Conservation (phyloP, 2,329 filamentous ascomycete genomes). For the Beauveria australis region DNA sequence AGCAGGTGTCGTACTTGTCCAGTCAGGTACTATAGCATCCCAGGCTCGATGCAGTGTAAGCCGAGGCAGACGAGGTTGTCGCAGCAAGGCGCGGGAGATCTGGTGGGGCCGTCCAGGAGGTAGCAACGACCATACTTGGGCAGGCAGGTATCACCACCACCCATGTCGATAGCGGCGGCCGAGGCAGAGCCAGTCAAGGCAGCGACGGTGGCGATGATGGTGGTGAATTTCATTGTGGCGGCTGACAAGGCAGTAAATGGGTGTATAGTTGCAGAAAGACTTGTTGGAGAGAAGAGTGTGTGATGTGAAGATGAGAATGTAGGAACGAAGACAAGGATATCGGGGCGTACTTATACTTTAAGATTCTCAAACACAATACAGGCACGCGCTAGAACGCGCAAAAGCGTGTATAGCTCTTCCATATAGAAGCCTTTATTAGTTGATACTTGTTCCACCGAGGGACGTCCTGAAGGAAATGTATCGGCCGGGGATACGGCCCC, state of each 20-base stretch:
- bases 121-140: slow-evolving; percentile 1
- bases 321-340: background rate
- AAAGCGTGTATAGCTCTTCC: background rate
- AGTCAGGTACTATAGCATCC: background rate
- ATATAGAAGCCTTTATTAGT: background rate
- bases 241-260: background rate
- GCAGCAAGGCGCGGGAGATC: background rate
- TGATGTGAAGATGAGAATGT: background rate
- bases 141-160: background rate
- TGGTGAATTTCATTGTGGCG: slow-evolving; percentile 1
- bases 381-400: background rate
- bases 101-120: background rate
- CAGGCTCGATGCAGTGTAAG: background rate
- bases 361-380: background rate
- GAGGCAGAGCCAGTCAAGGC: background rate
- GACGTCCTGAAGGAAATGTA: background rate
- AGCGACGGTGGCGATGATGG: background rate
- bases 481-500: too few species aligned
- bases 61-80: background rate
- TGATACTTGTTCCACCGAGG: background rate
- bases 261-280: background rate
- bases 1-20: slow-evolving; percentile 1
- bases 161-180: background rate
- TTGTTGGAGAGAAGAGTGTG: background rate
- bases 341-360: background rate